Evolutionary conservation across 2,329 filamentous ascomycete species (phyloP).

Genomic region (Arthroderma sp.): DNA sequence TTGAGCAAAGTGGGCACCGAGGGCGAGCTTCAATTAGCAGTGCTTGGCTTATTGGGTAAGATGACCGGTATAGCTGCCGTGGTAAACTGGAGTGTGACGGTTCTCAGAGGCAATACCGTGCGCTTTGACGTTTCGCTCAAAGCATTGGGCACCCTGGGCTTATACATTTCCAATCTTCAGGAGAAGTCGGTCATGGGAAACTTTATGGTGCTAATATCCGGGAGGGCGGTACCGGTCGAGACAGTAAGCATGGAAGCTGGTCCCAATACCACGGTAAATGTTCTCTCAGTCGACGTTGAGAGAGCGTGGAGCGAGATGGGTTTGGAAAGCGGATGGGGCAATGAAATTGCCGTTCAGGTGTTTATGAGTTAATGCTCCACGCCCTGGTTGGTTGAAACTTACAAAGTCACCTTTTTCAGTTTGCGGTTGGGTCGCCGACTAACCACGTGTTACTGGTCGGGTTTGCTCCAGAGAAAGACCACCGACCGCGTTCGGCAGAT

Average conservation of each 20-base stretch:
- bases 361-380: conserved; percentile 28
- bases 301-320: conserved; percentile 65
- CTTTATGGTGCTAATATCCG: conserved; percentile 64
- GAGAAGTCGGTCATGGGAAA: conserved; percentile 47
- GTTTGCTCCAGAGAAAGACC: too few relatives aligned
- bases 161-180: conserved; percentile 63
- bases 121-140: conserved; percentile 59
- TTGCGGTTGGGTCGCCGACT: too few relatives aligned
- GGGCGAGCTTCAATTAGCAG: conserved; percentile 40
- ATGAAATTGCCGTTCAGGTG: conserved; percentile 60
- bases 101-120: conserved; percentile 48
- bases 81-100: conserved; percentile 45
- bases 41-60: conserved; percentile 68
- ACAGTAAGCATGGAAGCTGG: conserved; percentile 37
- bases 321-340: conserved; percentile 60
- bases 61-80: conserved; percentile 82
- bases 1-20: conserved; percentile 28
- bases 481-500: too few relatives aligned
- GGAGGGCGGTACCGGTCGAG: conserved; percentile 52
- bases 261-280: conserved; percentile 19
- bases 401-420: too few relatives aligned
- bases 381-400: too few relatives aligned
- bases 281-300: conserved; percentile 66
- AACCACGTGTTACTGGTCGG: too few relatives aligned
- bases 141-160: conserved; percentile 56